Conservation (phyloP, 2,329 filamentous ascomycete genomes). For the Alternaria hordeiaustralica region DNA sequence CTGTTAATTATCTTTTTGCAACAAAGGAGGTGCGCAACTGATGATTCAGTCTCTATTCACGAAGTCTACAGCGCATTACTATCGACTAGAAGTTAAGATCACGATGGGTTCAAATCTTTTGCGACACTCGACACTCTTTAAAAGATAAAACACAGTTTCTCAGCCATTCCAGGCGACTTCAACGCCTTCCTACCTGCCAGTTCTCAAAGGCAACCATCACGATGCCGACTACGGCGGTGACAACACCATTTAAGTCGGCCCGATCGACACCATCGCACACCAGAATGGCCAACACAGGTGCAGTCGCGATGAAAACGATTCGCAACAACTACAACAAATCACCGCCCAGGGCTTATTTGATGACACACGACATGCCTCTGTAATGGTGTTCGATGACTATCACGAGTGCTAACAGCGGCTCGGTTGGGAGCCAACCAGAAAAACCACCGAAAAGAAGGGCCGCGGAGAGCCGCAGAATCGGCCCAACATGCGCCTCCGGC, state of each 20-base stretch:
- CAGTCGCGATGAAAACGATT: background rate
- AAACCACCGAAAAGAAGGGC: slow-evolving; percentile 3
- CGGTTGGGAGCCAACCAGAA: slow-evolving; percentile 19
- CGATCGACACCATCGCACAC: background rate
- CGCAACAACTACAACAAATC: background rate
- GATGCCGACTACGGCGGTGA: background rate
- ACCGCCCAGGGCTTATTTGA: background rate
- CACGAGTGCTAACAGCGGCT: background rate
- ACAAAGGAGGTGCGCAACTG: background rate
- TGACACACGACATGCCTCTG: background rate
- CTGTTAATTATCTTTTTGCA: background rate
- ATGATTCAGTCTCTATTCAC: background rate
- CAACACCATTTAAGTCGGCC: background rate
- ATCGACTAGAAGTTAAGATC: background rate
- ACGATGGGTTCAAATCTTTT: background rate
- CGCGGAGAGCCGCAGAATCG: slow-evolving; percentile 14
- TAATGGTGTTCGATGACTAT: background rate
- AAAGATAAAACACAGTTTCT: background rate
- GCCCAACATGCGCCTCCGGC: background rate
- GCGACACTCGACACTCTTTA: background rate
- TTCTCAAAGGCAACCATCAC: background rate
- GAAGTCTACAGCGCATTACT: background rate
- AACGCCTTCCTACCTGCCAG: background rate
- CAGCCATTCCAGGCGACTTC: background rate
- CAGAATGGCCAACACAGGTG: background rate